These are phyloP conservation scores for Aspergillus brasiliensis DNA, from an alignment of 2,329 filamentous ascomycete species.

Conservation along the genomic window DNA sequence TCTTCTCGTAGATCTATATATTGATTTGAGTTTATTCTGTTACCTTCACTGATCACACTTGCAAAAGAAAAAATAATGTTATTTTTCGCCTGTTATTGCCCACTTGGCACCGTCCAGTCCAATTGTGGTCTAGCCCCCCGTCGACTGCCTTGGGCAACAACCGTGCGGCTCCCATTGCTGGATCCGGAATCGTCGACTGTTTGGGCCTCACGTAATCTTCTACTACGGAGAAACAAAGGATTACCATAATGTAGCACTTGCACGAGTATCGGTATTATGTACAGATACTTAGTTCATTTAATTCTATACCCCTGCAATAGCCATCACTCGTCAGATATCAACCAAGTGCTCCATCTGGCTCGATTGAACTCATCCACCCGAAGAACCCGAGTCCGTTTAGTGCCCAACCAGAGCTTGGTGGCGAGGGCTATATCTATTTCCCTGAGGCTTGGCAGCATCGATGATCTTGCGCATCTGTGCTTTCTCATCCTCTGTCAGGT, in stretches of 20 bases:
- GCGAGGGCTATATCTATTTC: constrained; percentile 36
- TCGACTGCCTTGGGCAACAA: neutral
- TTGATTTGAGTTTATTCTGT: too few species aligned
- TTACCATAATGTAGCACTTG: neutral
- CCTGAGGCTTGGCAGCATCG: constrained; percentile 41
- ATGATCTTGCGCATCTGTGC: constrained; percentile 44
- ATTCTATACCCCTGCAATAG: too few species aligned
- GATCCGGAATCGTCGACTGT: neutral
- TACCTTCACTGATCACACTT: too few species aligned
- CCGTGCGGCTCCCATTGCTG: neutral
- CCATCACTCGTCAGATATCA: neutral
- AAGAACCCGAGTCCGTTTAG: constrained; percentile 2
- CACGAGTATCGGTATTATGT: neutral
- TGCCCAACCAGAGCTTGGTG: constrained; percentile 31
- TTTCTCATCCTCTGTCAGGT: constrained; percentile 42
- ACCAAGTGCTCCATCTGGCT: neutral
- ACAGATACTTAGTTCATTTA: neutral
- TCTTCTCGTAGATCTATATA: too few species aligned
- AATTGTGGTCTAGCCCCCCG: neutral
- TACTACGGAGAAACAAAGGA: neutral
- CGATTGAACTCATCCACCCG: neutral
- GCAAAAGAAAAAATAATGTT: too few species aligned
- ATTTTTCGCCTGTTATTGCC: too few species aligned
- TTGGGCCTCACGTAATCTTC: neutral
- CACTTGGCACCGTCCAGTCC: too few species aligned